Base-by-base conservation (phyloP, 768 basidiomycete species). In the Naganishia randhawae region DNA sequence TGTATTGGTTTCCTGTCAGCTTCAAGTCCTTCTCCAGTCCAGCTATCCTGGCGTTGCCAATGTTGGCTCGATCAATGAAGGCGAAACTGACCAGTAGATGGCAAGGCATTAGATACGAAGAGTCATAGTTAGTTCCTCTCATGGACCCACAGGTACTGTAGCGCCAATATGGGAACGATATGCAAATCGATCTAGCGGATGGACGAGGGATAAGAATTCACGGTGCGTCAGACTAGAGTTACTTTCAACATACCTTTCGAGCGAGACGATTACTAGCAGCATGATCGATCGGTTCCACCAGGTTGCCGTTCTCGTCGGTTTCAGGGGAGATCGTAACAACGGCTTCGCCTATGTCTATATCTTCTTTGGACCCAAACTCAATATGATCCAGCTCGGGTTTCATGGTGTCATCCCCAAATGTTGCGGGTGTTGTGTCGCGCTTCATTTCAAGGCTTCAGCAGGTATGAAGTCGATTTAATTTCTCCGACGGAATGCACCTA, bases 21-120 rank as follows among this genome's bases (percentile, higher is more conserved):
- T 52, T 35, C 9, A 77, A 63, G 29, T 77, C 70, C 63, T 66
- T 69, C 67, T 75, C 76, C 6, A 75, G 54, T 0, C 74, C 76
- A 3, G 76, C 76, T 14, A 69, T 50, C 22, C 62, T 50, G 14
- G 68, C 68, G 29, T 69, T 69, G 2, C 66, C 66, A 11, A 69
- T 65, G 33, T 69, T 69, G 7, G 68, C 61, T 33, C 63, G 50
- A 35, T 69, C 68, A 32, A 69, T 69, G 27, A 69, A 69, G 22
- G 68, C 61, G 19, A 69, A 69, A 9, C 63, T 39, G 63, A 32
- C 35, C 8, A 37, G 33, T 19, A 27, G 17, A n/a, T 42, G 9
- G 39, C 10, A 6, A 14, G 10, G 4, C 14, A 25, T 39, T 1
- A 25, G 37, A 17, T 25, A 3, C 35, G 55, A 13, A 19, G 4